phyloP scores from a whole-genome alignment of 129 eudicot species.

The Lactuca sativa region DNA sequence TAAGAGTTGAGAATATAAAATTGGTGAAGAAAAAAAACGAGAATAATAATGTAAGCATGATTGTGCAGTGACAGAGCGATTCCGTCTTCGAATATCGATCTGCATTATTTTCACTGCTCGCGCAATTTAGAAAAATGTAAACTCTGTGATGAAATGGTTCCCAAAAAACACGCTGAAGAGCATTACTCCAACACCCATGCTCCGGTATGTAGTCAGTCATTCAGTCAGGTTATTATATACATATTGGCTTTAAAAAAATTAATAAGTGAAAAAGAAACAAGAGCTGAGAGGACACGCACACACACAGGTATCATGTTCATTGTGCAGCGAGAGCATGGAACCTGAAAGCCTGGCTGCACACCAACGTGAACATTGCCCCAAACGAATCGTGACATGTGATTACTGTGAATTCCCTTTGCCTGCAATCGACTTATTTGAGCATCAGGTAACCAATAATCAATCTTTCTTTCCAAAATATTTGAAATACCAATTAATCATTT shows the following conservation, averaged over 20 bases:
- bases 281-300: no score
- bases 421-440: conserved; percentile 68
- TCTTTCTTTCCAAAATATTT: no score
- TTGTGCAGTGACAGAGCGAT: conserved; percentile 69
- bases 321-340: conserved; percentile 75
- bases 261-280: no score
- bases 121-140: conserved; percentile 82
- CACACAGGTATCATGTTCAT: conserved; percentile 71
- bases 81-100: conserved; percentile 66
- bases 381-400: conserved; percentile 77
- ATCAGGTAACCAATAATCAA: conserved; percentile 50
- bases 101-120: conserved; percentile 77
- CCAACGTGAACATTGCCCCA: conserved; percentile 71
- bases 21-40: no score
- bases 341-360: conserved; percentile 65
- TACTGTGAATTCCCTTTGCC: conserved; percentile 85
- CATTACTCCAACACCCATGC: conserved; percentile 77
- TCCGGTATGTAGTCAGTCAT: conserved; percentile 44
- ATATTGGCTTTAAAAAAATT: no score
- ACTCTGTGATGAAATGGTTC: conserved; percentile 71
- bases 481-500: no score
- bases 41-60: no score
- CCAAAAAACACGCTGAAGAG: conserved; percentile 63
- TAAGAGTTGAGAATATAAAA: background rate
- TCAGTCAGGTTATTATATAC: no score